Evolutionary conservation across 192 early-diverging fungal species (phyloP), one percentile per base, ranked within the genome.

Genomic region (Chytriomyces hyalinus): DNA sequence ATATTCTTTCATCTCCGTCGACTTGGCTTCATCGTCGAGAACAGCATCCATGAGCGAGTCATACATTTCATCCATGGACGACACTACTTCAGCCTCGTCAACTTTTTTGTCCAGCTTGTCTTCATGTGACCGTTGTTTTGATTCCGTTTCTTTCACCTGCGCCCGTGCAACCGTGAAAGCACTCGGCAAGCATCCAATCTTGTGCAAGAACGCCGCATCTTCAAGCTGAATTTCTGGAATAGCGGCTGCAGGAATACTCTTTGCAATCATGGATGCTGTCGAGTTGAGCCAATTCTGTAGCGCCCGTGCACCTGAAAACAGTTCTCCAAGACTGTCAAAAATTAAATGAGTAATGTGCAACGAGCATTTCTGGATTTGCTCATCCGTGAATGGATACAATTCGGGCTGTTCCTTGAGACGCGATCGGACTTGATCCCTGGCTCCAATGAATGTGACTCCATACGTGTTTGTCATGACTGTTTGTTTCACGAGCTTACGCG

Each of bases 401-500:
- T 70, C 49, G 15, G 69, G 67, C 6, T 59, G 20, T 79, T 99
- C 97, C 78, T 89, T 91, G 49, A 99, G 80, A 28, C 96, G 89
- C 49, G 90, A 91, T 26, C 87, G 84, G 70, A 99, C 96, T 85
- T 99, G 97, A 9, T 86, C 84, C 48, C 91, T 84, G 6, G 97
- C 97, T 45, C 97, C 97, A 26, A 99, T 87, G 76, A 97, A 93
- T 2, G 97, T 99, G 63, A 99, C 97, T 44, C 97, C 97, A 63
- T 99, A 99, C 5, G 97, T 96, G 80, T 96, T 97, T 64, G 97
- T 99, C 97, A 99, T 99, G 75, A 99, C 96, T 0, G 97, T 97
- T 77, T 99, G 96, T 85, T 99, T 99, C 66, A 99, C 95, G 50
- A 99, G 89, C 85, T 97, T 97, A 64, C 97, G 92, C 9, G 89